These are phyloP conservation scores for Rhynchosporium secalis DNA, from an alignment of 2,329 filamentous ascomycete genomes.

Conservation along the genomic window DNA sequence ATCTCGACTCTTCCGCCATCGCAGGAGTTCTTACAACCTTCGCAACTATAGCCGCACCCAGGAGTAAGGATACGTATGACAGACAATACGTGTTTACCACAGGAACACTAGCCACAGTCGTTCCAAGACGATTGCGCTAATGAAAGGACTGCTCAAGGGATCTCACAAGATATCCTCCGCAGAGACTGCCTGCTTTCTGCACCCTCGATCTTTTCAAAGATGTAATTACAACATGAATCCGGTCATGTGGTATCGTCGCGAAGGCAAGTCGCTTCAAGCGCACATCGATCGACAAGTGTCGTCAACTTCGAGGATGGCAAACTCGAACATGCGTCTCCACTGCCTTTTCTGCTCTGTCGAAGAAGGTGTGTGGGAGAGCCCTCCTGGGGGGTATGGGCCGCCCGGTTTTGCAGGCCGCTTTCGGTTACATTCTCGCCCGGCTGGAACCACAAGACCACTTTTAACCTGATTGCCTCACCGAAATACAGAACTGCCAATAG, in stretches of 20 bases:
- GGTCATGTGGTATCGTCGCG: background rate
- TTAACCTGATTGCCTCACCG: constrained; percentile 6
- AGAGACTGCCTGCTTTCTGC: background rate
- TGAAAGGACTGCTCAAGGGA: background rate
- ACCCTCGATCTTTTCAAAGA: background rate
- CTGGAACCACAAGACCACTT: constrained; percentile 2
- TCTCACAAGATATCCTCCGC: background rate
- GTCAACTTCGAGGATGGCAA: background rate
- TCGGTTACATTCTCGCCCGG: constrained; percentile 2
- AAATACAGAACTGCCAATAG: background rate
- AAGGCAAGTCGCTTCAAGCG: background rate
- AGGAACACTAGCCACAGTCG: background rate
- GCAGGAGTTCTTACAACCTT: constrained; percentile 1
- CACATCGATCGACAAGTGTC: background rate
- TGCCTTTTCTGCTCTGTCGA: background rate
- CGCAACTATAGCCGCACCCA: background rate
- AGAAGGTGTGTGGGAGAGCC: constrained; percentile 1
- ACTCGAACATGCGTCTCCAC: background rate
- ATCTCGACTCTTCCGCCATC: background rate
- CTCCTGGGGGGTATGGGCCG: background rate
- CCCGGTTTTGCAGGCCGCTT: constrained; percentile 2
- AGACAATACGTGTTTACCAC: background rate
- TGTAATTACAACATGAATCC: background rate
- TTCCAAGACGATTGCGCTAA: background rate
- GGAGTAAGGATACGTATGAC: too few species aligned